Base-by-base conservation (phyloP, 1,284 basidiomycete species). In the Peniophora sp. region DNA sequence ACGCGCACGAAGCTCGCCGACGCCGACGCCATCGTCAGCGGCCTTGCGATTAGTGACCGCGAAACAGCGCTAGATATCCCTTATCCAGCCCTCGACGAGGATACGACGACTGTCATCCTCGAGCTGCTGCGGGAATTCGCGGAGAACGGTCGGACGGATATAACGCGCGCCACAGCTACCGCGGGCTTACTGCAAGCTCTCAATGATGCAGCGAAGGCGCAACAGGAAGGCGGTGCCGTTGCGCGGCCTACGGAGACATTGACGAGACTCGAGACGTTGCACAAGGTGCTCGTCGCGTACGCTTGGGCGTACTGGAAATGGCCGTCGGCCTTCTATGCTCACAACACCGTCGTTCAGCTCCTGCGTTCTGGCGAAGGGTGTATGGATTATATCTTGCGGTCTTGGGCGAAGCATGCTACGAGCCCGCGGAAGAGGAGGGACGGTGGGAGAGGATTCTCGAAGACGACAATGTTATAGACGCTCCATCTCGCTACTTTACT, bases 231-330 rank as follows among this genome's bases (percentile, higher is more conserved):
- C 18, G 43, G n/a, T 36, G 37, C 39, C 11, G 24, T 55, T n/a
- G 47, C 17, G 10, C 42, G 23, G 50, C 55, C 56, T 39, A 58
- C 61, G 41, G 58, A 64, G 0, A 62, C 67, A 8, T 64, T 84
- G 48, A 56, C 60, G 47, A 59, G 65, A 15, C 72, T 98, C 35
- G 96, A 98, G 67, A 75, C 76, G 2, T 68, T 94, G 50, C 95
- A 98, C 68, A 87, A 88, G 58, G 69, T 81, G n/a, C 64, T 95
- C 23, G 83, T 88, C 15, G 59, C 89, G 17, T 98, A 98, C 66
- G 72, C 92, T 49, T 99, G 96, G 96, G 75, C 97, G 52, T 76
- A 76, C 20, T 86, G 83, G 66, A 82, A 95, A n/a, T 76, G 84
- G 47, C 78, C 83, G 1, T 72, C 93, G 45, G 76, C 82, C 10